Conservation (phyloP, 495 filamentous ascomycete genomes). For the Lasiosphaeria miniovina region DNA sequence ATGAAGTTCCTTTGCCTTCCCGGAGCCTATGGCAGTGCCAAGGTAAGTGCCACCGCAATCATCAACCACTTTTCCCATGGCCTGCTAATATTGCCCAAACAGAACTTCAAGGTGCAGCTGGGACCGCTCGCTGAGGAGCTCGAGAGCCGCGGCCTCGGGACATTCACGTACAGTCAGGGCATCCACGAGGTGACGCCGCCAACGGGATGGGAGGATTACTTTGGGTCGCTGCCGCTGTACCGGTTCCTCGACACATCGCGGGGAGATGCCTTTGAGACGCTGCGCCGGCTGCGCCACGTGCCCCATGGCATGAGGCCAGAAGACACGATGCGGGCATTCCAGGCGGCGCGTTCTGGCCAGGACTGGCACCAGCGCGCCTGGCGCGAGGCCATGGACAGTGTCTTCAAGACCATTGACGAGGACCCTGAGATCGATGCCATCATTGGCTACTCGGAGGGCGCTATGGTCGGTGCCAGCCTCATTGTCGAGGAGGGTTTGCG, state of each 20-base stretch:
- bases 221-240: constrained; percentile 49
- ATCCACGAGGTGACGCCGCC: constrained; percentile 44
- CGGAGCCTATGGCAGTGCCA: constrained; percentile 43
- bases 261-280: constrained; percentile 44
- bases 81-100: not conserved
- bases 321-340: constrained; percentile 45
- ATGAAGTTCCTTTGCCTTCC: constrained; percentile 32
- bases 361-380: constrained; percentile 29
- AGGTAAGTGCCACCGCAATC: constrained; percentile 21
- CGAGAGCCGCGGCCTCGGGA: constrained; percentile 37
- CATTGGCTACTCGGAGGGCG: constrained; percentile 55
- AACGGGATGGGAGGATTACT: constrained; percentile 50
- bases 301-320: constrained; percentile 47
- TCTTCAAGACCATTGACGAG: constrained; percentile 36
- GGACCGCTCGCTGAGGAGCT: constrained; percentile 49
- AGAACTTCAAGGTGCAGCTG: constrained; percentile 56
- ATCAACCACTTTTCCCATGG: not conserved
- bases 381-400: constrained; percentile 30
- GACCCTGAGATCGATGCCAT: constrained; percentile 46
- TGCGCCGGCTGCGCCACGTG: constrained; percentile 49
- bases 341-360: constrained; percentile 27
- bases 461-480: constrained; percentile 48
- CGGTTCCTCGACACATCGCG: constrained; percentile 48
- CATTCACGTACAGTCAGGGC: constrained; percentile 49
- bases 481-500: constrained; percentile 47